Conservation (phyloP, 2,329 filamentous ascomycete species). For the Nothophoma quercina region DNA sequence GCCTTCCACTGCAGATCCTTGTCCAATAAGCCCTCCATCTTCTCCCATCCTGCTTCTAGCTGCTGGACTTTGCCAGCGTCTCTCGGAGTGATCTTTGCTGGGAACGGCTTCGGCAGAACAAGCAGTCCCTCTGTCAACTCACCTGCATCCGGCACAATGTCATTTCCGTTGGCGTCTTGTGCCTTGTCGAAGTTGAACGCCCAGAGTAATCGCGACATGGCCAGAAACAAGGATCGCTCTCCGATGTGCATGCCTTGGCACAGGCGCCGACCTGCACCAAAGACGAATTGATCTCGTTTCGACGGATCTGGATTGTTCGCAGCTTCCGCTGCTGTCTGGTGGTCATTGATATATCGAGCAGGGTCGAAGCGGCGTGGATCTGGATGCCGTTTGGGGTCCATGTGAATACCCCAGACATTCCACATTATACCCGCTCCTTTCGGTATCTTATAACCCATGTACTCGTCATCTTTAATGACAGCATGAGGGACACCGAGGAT, state of each 20-base stretch:
- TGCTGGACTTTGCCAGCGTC: slow-evolving; percentile 8
- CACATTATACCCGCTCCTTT: slow-evolving; percentile 45
- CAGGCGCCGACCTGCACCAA: slow-evolving; percentile 48
- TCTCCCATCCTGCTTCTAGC: slow-evolving; percentile 27
- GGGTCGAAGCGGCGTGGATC: slow-evolving; percentile 57
- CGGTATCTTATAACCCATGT: slow-evolving; percentile 48
- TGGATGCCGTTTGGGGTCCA: slow-evolving; percentile 53
- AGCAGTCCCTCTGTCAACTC: slow-evolving; percentile 30
- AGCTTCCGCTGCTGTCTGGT: slow-evolving; percentile 41
- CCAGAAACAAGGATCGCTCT: slow-evolving; percentile 41
- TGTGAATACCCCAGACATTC: slow-evolving; percentile 44
- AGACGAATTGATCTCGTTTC: slow-evolving; percentile 48
- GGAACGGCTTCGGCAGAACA: slow-evolving; percentile 27
- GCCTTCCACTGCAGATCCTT: slow-evolving; percentile 29
- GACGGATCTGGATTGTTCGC: slow-evolving; percentile 39
- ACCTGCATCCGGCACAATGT: slow-evolving; percentile 20
- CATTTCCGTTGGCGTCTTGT: slow-evolving; percentile 1
- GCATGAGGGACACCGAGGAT: slow-evolving; percentile 38
- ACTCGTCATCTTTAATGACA: slow-evolving; percentile 34
- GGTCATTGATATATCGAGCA: slow-evolving; percentile 43
- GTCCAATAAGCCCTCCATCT: slow-evolving; percentile 26
- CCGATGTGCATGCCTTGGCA: slow-evolving; percentile 51
- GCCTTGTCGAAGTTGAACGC: slow-evolving; percentile 34
- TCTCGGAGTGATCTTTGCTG: slow-evolving; percentile 26
- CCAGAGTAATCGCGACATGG: slow-evolving; percentile 46